A percentile compares a stretch with the other conserved stretches of the same genome.
phyloP scores from a whole-genome alignment of 495 filamentous ascomycete species.

The Beverwykella pulmonaria region DNA sequence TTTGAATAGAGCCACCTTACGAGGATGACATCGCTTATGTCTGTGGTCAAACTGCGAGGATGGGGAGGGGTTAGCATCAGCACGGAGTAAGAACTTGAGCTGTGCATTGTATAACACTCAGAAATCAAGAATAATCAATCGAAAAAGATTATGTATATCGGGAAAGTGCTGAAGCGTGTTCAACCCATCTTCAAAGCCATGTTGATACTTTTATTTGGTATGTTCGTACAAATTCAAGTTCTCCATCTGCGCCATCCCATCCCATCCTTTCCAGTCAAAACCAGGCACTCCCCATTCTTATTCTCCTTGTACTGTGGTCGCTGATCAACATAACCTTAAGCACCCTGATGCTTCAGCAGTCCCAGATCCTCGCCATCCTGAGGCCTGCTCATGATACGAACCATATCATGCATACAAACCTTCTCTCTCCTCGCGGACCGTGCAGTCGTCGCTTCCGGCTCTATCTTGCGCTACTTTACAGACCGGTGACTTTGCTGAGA shows the following conservation, averaged over 20 bases:
- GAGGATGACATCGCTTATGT: neutral
- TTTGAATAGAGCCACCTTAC: no score
- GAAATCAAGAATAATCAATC: neutral
- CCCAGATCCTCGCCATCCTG: neutral
- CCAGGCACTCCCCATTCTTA: conserved; percentile 5
- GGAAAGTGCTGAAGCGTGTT: neutral
- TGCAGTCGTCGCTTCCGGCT: no score
- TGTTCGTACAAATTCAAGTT: neutral
- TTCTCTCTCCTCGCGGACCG: no score
- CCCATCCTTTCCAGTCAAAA: neutral
- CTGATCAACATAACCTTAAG: neutral
- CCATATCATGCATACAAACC: neutral
- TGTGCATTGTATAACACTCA: neutral
- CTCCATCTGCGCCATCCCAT: conserved; percentile 1
- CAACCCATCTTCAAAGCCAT: no score
- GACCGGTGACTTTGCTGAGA: neutral
- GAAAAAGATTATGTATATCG: neutral
- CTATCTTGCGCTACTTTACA: no score
- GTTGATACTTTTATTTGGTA: no score
- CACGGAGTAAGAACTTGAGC: neutral
- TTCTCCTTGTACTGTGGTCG: neutral
- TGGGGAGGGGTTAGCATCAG: neutral
- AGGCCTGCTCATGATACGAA: neutral
- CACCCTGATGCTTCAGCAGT: neutral
- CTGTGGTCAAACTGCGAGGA: no score